Evolutionary conservation across 345 rosid species (phyloP), one percentile per base, ranked within the genome.

Genomic region (Eucalyptus guilfoylei): DNA sequence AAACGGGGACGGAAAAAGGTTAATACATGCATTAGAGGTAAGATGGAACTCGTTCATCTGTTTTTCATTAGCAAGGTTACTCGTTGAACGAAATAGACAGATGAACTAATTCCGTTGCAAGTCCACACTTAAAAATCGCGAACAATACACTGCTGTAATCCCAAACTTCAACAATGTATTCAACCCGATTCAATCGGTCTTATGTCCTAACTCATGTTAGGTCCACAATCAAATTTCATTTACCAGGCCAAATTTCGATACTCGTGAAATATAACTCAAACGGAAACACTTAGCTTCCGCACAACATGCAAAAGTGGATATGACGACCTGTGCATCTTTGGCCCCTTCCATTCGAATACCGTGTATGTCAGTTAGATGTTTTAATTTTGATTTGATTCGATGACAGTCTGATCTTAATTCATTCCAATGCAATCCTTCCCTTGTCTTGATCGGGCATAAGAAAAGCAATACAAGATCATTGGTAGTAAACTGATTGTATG

Each of bases 91-190:
- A 64, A 64, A 64, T 64, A 64, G 32, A n/a, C 37, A 64, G 76
- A 64, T 64, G 76, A 64, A 64, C 6, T 64, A 64, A n/a, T 64
- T 14, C 76, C 10, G 15, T 64, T 1, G 1, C 37, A 8, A 64
- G 40, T 40, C 0, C 37, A 15, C 2, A 14, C 76, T 34, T 3
- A 11, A 19, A 21, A 11, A 72, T 2, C 8, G 26, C 2, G 28
- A 10, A 34, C 7, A 37, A 37, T 37, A 19, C 7, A 34, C 44
- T 69, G 80, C 80, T 17, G 44, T 34, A 17, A 34, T 34, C 80
- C 17, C 42, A 32, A 67, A 67, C 80, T 34, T 17, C 37, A 34
- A 26, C 44, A 34, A 14, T 12, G 4, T 21, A 37, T 72, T 72
- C 14, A 37, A 72, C 45, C 45, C 4, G 14, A 40, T 37, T 37